phyloP scores from a whole-genome alignment of 345 rosid genomes.

The Brassica juncea region DNA sequence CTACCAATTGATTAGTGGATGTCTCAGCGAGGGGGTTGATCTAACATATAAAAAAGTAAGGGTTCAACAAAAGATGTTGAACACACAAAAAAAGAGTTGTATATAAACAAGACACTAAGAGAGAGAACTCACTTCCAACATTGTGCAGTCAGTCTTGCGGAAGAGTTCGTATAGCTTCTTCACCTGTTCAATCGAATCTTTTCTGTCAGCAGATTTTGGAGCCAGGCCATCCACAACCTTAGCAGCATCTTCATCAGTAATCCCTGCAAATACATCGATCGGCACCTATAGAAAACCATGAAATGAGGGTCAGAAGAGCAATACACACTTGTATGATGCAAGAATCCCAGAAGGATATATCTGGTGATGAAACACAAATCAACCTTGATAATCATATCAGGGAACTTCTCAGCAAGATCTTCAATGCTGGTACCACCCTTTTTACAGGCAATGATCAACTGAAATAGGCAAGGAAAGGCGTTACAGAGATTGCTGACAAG shows the following conservation, averaged over 20 bases:
- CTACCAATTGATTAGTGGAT: slow-evolving; percentile 77
- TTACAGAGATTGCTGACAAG: not conserved
- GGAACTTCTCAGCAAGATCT: slow-evolving; percentile 98
- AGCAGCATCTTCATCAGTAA: slow-evolving; percentile 96
- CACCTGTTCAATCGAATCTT: slow-evolving; percentile 88
- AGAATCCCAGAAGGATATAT: slow-evolving; percentile 4
- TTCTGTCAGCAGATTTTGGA: slow-evolving; percentile 76
- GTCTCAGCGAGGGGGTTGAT: slow-evolving; percentile 98
- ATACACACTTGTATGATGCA: not conserved
- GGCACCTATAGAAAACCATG: slow-evolving; percentile 66
- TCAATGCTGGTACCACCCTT: slow-evolving; percentile 99
- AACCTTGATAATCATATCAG: slow-evolving; percentile 91
- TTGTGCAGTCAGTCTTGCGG: slow-evolving; percentile 80
- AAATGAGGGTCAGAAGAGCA: not conserved
- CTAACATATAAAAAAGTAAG: slow-evolving; percentile 43
- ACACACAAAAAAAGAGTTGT: not conserved
- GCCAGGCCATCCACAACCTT: slow-evolving; percentile 97
- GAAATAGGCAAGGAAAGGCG: slow-evolving; percentile 28
- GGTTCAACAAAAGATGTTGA: slow-evolving; percentile 21
- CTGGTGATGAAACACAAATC: not conserved
- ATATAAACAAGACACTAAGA: not conserved
- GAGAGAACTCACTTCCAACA: slow-evolving; percentile 81
- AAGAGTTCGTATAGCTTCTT: slow-evolving; percentile 93
- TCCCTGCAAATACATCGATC: slow-evolving; percentile 88
- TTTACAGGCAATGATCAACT: slow-evolving; percentile 94